A percentile compares a stretch with the other conserved stretches of the same genome.
These are phyloP conservation scores for Pseudohyphozyma bogoriensis DNA, from an alignment of 768 basidiomycete species.

Conservation along the genomic window DNA sequence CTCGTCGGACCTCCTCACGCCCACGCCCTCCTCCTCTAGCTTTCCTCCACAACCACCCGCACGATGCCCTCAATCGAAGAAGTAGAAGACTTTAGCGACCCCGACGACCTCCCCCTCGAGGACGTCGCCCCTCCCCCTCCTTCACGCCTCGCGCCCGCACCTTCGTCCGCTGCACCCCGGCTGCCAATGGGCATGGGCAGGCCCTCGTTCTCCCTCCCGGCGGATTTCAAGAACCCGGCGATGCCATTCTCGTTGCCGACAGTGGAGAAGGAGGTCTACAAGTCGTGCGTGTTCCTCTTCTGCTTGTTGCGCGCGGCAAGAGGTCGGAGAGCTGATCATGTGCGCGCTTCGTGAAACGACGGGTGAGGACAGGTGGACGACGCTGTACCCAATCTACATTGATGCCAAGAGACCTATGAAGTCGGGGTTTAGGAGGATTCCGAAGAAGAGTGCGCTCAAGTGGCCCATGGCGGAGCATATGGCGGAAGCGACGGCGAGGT, in stretches of 20 bases:
- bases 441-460: conserved; percentile 70
- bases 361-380: conserved; percentile 12
- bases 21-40: too few relatives aligned
- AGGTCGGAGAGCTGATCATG: too few relatives aligned
- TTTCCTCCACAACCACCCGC: too few relatives aligned
- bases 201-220: not conserved
- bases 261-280: not conserved
- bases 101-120: conserved; percentile 15
- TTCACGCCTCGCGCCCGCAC: too few relatives aligned
- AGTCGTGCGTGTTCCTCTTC: conserved; percentile 1
- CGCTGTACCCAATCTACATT: conserved; percentile 85
- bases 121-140: not conserved
- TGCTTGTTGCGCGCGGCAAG: not conserved
- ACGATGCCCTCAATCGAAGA: conserved; percentile 25
- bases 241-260: conserved; percentile 1
- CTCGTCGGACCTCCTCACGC: too few relatives aligned
- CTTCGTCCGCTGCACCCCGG: not conserved
- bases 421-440: conserved; percentile 69
- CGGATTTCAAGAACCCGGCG: not conserved
- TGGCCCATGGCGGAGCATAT: conserved; percentile 94
- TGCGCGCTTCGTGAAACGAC: not conserved
- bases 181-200: not conserved
- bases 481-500: conserved; percentile 62
- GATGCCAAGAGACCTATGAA: conserved; percentile 87
- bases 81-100: conserved; percentile 20